phyloP scores from a whole-genome alignment of 345 rosid species.

The Sonneratia caseolaris region DNA sequence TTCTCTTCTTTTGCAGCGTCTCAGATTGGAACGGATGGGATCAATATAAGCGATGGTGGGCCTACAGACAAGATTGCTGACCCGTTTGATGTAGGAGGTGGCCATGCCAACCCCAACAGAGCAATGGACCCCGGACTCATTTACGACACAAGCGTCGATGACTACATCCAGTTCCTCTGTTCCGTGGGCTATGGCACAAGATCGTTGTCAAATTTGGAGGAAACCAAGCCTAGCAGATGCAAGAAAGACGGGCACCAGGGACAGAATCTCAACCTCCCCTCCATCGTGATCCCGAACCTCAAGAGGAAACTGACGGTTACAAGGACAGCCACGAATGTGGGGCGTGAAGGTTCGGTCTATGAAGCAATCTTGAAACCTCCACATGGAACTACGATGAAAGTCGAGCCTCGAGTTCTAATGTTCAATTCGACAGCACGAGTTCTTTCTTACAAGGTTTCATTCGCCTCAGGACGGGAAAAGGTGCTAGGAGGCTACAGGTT shows the following conservation, averaged over 20 bases:
- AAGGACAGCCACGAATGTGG: conserved; percentile 46
- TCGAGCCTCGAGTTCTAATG: conserved; percentile 30
- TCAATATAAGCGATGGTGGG: conserved; percentile 3
- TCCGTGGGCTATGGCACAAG: conserved; percentile 7
- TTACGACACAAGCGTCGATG: conserved; percentile 16
- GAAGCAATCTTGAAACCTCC: conserved; percentile 28
- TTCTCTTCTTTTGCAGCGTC: conserved; percentile 14
- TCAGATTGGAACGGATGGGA: conserved; percentile 1
- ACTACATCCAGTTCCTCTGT: conserved; percentile 16
- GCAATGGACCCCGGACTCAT: conserved; percentile 23
- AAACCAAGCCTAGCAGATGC: conserved; percentile 8
- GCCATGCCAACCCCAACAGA: conserved; percentile 16
- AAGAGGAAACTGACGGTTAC: conserved; percentile 23
- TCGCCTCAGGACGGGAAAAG: conserved; percentile 18
- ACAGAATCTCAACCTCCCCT: conserved; percentile 39
- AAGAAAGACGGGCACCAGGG: conserved; percentile 14
- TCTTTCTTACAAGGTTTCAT: conserved; percentile 29
- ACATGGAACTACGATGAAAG: conserved; percentile 26
- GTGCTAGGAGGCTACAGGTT: conserved; percentile 34
- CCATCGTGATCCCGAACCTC: conserved; percentile 24
- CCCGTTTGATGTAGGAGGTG: conserved; percentile 23
- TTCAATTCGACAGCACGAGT: conserved; percentile 25
- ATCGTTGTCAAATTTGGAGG: background rate
- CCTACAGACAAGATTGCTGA: conserved; percentile 7
- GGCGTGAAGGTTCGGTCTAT: conserved; percentile 30